phyloP scores from a whole-genome alignment of 2,329 filamentous ascomycete species.

The Diplodia mutila region DNA sequence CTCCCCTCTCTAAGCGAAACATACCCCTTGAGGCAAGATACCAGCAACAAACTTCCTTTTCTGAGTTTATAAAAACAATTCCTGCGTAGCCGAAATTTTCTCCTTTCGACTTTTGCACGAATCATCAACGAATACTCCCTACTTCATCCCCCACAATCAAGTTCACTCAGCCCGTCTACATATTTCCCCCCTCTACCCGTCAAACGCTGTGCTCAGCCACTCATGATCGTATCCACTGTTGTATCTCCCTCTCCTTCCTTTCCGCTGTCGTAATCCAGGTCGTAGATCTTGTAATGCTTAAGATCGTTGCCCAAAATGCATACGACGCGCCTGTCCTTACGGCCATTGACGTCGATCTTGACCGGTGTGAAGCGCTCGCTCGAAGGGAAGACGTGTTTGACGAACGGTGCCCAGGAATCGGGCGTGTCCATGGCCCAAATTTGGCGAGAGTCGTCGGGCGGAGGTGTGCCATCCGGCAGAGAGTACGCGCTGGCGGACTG shows the following conservation, averaged over 20 bases:
- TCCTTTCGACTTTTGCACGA: too few species aligned
- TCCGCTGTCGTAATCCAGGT: constrained; percentile 48
- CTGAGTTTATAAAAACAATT: background rate
- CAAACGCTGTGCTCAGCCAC: background rate
- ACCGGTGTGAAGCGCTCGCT: constrained; percentile 53
- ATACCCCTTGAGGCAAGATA: background rate
- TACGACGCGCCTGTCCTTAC: constrained; percentile 56
- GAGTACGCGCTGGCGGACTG: background rate
- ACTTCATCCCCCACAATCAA: background rate
- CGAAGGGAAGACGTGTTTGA: constrained; percentile 53
- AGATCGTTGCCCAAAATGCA: constrained; percentile 59
- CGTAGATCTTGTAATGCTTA: constrained; percentile 59
- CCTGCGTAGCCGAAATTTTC: background rate
- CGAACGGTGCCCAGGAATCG: constrained; percentile 30
- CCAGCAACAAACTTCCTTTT: background rate
- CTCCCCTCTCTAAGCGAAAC: too few species aligned
- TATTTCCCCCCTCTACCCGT: background rate
- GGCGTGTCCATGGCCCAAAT: constrained; percentile 25
- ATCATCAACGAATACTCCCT: background rate
- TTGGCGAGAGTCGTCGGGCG: background rate
- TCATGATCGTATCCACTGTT: constrained; percentile 27
- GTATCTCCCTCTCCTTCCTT: constrained; percentile 24
- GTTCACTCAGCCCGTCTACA: background rate
- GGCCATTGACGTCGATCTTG: constrained; percentile 59
- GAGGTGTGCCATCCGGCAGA: constrained; percentile 10